phyloP scores from a whole-genome alignment of 208 protist genomes.

The Trypanosoma cruzi region DNA sequence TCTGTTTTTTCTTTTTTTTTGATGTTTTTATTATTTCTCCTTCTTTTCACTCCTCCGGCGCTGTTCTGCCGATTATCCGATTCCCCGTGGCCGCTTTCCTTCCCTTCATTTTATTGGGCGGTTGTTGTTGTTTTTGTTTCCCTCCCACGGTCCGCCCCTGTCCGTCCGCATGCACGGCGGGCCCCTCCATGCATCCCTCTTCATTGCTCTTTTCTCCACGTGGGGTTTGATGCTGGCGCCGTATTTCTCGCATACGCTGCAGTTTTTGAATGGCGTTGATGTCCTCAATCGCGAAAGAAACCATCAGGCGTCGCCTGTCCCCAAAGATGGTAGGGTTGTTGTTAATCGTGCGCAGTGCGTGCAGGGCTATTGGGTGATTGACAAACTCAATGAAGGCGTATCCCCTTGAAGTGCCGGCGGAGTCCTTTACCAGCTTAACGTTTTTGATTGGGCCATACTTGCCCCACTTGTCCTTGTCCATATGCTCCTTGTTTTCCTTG shows the following conservation, averaged over 20 bases:
- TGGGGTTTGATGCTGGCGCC: slow-evolving; percentile 40
- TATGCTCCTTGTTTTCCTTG: slow-evolving; percentile 71
- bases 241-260: slow-evolving; percentile 80
- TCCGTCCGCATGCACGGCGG: not conserved
- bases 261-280: slow-evolving; percentile 90
- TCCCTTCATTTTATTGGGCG: not conserved
- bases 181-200: not conserved
- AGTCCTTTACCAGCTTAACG: slow-evolving; percentile 84
- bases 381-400: slow-evolving; percentile 94
- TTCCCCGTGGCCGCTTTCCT: not conserved
- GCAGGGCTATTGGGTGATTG: slow-evolving; percentile 92
- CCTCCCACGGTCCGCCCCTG: no score
- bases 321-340: slow-evolving; percentile 94
- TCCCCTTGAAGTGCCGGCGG: slow-evolving; percentile 79
- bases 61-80: not conserved
- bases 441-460: slow-evolving; percentile 92
- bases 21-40: not conserved
- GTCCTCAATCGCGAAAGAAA: slow-evolving; percentile 93
- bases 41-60: not conserved
- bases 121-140: not conserved
- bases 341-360: slow-evolving; percentile 82
- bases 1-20: slow-evolving; percentile 4
- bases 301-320: slow-evolving; percentile 82
- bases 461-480: slow-evolving; percentile 78
- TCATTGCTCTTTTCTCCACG: not conserved